phyloP scores from a whole-genome alignment of 371 early-diverging fungal species.

The Coemansia sp. region DNA sequence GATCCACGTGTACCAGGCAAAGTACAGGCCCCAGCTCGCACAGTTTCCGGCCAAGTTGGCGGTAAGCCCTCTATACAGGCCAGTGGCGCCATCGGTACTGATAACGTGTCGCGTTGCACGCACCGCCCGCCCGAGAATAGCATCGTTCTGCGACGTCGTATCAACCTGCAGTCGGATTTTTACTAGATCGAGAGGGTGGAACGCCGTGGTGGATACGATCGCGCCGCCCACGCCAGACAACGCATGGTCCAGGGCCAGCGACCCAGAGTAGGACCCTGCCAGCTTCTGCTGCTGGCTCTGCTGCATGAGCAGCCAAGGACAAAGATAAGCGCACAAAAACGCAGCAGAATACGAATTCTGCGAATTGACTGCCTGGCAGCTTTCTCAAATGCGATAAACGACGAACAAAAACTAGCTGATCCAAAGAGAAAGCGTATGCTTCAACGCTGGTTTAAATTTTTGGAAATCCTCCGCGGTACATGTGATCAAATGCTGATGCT shows the following conservation, averaged over 20 bases:
- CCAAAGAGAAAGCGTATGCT: background rate
- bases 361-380: no score
- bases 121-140: constrained; percentile 67
- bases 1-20: constrained; percentile 83
- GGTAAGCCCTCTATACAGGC: constrained; percentile 86
- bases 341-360: no score
- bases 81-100: constrained; percentile 52
- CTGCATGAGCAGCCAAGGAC: constrained; percentile 2
- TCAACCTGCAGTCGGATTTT: constrained; percentile 89
- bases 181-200: constrained; percentile 91
- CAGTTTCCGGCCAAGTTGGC: constrained; percentile 93
- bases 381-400: no score
- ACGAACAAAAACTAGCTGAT: background rate
- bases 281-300: background rate
- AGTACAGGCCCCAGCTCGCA: constrained; percentile 93
- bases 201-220: constrained; percentile 71
- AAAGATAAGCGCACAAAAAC: background rate
- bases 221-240: constrained; percentile 88
- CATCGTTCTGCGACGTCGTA: constrained; percentile 19
- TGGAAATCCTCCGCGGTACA: no score
- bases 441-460: no score
- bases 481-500: no score
- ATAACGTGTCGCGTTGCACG: constrained; percentile 62
- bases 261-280: constrained; percentile 40
- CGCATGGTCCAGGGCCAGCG: constrained; percentile 71